Evolutionary conservation across 495 filamentous ascomycete species (phyloP).

Genomic region (Annulohypoxylon maeteangense): DNA sequence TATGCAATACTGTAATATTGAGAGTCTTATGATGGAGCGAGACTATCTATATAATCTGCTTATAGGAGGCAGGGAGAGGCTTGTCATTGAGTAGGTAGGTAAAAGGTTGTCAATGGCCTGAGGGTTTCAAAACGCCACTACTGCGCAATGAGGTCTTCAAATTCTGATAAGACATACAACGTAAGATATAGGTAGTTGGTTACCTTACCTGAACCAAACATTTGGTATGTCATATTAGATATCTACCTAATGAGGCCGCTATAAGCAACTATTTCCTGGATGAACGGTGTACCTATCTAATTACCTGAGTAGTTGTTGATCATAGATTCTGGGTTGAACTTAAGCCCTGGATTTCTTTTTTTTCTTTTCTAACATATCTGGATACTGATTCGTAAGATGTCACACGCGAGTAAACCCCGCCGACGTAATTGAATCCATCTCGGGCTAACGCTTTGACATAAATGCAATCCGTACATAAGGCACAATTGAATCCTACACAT

Average conservation of each 20-base stretch:
- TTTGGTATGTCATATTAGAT: too few relatives aligned
- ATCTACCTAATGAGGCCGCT: too few relatives aligned
- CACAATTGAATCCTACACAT: constrained; percentile 11
- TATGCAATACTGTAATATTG: neutral
- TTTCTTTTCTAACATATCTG: too few relatives aligned
- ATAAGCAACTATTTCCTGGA: too few relatives aligned
- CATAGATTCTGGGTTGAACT: neutral
- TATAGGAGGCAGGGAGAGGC: neutral
- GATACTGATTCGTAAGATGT: neutral
- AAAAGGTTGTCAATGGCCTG: neutral
- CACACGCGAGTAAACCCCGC: neutral
- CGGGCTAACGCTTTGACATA: constrained; percentile 7
- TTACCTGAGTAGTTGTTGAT: neutral
- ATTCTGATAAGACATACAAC: neutral
- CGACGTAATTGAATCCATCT: neutral
- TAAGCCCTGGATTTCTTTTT: neutral
- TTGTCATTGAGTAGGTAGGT: neutral
- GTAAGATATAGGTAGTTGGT: too few relatives aligned
- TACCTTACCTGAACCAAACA: too few relatives aligned
- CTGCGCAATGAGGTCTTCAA: neutral
- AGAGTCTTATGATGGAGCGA: neutral
- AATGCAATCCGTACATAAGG: neutral
- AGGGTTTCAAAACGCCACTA: neutral
- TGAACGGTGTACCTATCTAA: neutral
- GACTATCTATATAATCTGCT: too few relatives aligned